Conservation (phyloP, 1,284 basidiomycete genomes). For the Apiotrichum gamsii region DNA sequence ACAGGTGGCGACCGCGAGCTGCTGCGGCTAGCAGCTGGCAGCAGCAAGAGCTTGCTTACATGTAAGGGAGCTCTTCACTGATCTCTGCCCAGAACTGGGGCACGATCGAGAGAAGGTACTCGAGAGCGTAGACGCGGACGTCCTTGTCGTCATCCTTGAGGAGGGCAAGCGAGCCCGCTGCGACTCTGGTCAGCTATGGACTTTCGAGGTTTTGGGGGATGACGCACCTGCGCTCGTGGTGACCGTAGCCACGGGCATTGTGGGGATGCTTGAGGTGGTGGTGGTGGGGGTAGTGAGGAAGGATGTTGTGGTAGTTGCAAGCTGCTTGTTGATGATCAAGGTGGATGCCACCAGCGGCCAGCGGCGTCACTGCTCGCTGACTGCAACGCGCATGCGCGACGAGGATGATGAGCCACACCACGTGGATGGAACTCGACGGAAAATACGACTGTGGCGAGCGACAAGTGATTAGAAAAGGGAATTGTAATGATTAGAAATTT, state of each 20-base stretch:
- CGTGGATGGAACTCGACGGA: too few species aligned
- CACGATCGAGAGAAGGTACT: conserved; percentile 71
- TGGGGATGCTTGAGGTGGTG: conserved; percentile 3
- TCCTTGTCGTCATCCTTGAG: conserved; percentile 73
- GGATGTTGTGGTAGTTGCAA: neutral
- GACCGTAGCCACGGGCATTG: conserved; percentile 39
- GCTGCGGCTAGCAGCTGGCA: neutral
- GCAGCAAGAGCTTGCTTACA: conserved; percentile 54
- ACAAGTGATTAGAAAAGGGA: too few species aligned
- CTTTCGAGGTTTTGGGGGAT: too few species aligned
- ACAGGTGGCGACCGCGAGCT: too few species aligned
- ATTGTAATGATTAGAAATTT: too few species aligned
- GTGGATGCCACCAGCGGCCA: too few species aligned
- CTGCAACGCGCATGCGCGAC: neutral
- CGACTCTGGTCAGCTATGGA: neutral
- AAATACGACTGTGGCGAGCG: too few species aligned
- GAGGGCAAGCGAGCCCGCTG: conserved; percentile 80
- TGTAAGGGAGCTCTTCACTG: conserved; percentile 80
- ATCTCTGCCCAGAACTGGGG: conserved; percentile 97
- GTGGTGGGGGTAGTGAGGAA: neutral
- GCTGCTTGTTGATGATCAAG: neutral
- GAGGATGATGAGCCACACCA: too few species aligned
- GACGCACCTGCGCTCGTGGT: conserved; percentile 40
- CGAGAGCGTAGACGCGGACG: conserved; percentile 84
- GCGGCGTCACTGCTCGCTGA: too few species aligned